Evolutionary conservation across 306 rosid genomes (phyloP).

Genomic region (Castanospermum australe): DNA sequence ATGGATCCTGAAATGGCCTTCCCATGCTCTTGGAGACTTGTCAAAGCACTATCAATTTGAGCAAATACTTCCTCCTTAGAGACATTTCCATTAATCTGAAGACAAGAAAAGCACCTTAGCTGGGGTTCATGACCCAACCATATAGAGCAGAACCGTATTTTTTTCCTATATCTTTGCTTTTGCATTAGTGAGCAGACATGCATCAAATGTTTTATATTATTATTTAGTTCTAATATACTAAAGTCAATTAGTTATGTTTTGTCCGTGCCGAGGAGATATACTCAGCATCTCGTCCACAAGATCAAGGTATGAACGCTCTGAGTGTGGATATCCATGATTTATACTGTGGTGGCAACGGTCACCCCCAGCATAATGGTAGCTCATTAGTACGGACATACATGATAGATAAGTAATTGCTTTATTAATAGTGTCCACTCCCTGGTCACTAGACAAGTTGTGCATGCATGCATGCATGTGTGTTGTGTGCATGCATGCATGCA

Average conservation of each 20-base stretch:
- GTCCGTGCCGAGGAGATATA: not conserved
- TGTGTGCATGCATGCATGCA: not conserved
- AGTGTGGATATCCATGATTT: constrained; percentile 10
- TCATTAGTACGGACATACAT: not conserved
- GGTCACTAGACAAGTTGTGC: not conserved
- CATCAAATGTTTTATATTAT: not conserved
- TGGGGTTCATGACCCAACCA: not conserved
- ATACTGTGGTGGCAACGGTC: not conserved
- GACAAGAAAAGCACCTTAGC: constrained; percentile 14
- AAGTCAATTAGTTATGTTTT: not conserved
- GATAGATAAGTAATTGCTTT: not conserved
- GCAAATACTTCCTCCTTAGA: constrained; percentile 71
- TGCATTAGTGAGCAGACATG: not conserved
- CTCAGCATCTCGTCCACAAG: not conserved
- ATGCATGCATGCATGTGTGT: not conserved
- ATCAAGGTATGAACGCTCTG: constrained; percentile 7
- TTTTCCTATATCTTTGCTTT: not conserved
- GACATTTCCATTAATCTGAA: constrained; percentile 56
- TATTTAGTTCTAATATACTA: not conserved
- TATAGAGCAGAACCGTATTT: constrained; percentile 6
- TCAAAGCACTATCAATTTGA: constrained; percentile 59
- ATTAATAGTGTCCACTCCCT: not conserved
- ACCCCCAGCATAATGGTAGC: not conserved
- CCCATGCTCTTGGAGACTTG: constrained; percentile 54
- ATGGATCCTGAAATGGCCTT: constrained; percentile 50